Conservation (phyloP, 768 basidiomycete genomes). For the Suillus americanus region DNA sequence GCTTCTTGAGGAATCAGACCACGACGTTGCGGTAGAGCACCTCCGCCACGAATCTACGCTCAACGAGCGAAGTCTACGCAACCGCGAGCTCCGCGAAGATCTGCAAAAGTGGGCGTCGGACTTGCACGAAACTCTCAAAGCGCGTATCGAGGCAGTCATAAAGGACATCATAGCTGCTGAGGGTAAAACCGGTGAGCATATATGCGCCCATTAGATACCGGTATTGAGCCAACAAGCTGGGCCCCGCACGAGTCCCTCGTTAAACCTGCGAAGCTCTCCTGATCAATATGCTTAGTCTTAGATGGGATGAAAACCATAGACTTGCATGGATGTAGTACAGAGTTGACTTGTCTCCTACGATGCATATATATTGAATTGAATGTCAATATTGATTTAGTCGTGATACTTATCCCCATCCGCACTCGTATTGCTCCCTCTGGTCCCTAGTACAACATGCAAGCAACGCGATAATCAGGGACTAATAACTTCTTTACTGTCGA, state of each 20-base stretch:
- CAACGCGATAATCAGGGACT: background rate
- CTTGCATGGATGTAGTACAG: background rate
- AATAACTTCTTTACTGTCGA: background rate
- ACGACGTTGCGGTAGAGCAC: background rate
- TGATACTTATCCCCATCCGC: background rate
- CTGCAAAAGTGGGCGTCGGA: conserved; percentile 54
- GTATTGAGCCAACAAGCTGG: conserved; percentile 2
- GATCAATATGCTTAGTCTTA: conserved; percentile 76
- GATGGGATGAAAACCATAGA: conserved; percentile 82
- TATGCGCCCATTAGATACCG: background rate
- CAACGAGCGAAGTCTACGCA: background rate
- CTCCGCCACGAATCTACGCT: background rate
- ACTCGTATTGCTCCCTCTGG: background rate
- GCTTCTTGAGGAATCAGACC: background rate
- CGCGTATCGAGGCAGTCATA: conserved; percentile 49
- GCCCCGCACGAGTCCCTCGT: conserved; percentile 66
- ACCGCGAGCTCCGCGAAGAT: conserved; percentile 34
- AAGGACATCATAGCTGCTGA: conserved; percentile 40
- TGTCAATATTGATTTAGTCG: background rate
- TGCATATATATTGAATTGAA: too few relatives aligned
- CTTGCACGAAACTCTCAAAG: conserved; percentile 40
- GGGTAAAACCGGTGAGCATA: conserved; percentile 22
- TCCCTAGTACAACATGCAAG: background rate
- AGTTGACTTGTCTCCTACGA: too few relatives aligned
- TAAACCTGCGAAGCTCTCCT: conserved; percentile 75